Base-by-base conservation (phyloP, 2,329 filamentous ascomycete species). In the Chrysoporthe deuterocubensis region DNA sequence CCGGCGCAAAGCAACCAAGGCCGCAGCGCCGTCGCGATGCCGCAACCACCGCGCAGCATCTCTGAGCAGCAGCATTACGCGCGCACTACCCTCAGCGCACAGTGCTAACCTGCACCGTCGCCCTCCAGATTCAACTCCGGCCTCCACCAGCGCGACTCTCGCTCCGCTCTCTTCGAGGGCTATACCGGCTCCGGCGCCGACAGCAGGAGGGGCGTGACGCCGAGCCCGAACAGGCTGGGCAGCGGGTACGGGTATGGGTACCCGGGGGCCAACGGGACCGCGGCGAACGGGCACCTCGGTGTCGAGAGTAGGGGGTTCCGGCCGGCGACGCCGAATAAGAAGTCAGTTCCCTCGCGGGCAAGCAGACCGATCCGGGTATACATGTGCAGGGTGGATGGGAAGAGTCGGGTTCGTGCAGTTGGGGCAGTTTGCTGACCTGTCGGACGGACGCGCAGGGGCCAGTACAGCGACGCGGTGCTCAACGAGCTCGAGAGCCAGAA, bases 401-500 rank as follows among this genome's bases (percentile, higher is more conserved):
- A 11, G 54, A 14, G 4, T 4, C 8, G 32, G 13, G 4, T 8
- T 4, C 14, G 37, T 32, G 11, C 21, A 21, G 57, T 14, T 48
- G 37, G 26, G 26, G 34, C 16, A 7, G 54, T n/a, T n/a, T 69
- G 54, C n/a, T 64, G 52, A 64, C 52, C 18, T 46, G 21, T 46
- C 42, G 42, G 62, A 26, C 18, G 13, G n/a, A 21, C 40, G 60
- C 66, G 72, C 72, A 93, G 91, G 76, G 95, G 95, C 16, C 94
- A 97, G 78, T 98, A 98, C 79, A 95, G 91, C 76, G 91, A 96
- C 75, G 92, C 94, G 26, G 93, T 97, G 60, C 86, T 99, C 64
- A 93, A 93, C 77, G 94, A 97, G 81, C 86, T 99, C 69, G 96
- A 99, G 83, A 95, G 92, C 75, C 96, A 99, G 82, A 98, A 98